phyloP scores from a whole-genome alignment of 2,329 filamentous ascomycete genomes.

The Fusarium marasasianum region DNA sequence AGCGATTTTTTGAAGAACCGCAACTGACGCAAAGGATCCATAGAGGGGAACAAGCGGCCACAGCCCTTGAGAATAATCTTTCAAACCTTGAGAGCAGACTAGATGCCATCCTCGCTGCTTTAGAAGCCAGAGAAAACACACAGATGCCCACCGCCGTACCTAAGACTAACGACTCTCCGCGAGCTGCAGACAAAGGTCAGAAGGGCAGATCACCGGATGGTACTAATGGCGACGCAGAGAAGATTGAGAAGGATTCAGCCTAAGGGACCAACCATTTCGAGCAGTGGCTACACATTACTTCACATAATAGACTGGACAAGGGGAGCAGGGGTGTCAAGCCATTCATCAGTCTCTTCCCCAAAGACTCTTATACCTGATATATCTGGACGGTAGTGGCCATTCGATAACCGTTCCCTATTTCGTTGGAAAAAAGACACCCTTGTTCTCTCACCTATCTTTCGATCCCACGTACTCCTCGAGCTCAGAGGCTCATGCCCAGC shows the following conservation, averaged over 20 bases:
- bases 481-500: slow-evolving; percentile 13
- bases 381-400: slow-evolving; percentile 1
- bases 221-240: background rate
- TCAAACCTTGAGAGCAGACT: slow-evolving; percentile 63
- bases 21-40: slow-evolving; percentile 29
- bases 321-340: background rate
- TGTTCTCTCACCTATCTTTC: background rate
- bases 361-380: slow-evolving; percentile 8
- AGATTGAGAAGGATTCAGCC: slow-evolving; percentile 3
- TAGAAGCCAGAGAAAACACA: slow-evolving; percentile 48
- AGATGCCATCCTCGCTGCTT: slow-evolving; percentile 62
- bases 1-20: background rate
- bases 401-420: background rate
- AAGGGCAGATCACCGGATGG: background rate
- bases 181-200: background rate
- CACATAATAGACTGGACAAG: background rate
- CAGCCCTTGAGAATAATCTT: slow-evolving; percentile 62
- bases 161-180: background rate
- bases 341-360: slow-evolving; percentile 1
- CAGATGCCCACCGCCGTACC: background rate
- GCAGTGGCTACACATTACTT: background rate
- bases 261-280: background rate
- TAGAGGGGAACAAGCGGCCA: slow-evolving; percentile 65
- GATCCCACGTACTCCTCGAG: slow-evolving; percentile 19
- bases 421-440: slow-evolving; percentile 2